Conservation (phyloP, 2,329 filamentous ascomycete species). For the Aspergillus sp. region DNA sequence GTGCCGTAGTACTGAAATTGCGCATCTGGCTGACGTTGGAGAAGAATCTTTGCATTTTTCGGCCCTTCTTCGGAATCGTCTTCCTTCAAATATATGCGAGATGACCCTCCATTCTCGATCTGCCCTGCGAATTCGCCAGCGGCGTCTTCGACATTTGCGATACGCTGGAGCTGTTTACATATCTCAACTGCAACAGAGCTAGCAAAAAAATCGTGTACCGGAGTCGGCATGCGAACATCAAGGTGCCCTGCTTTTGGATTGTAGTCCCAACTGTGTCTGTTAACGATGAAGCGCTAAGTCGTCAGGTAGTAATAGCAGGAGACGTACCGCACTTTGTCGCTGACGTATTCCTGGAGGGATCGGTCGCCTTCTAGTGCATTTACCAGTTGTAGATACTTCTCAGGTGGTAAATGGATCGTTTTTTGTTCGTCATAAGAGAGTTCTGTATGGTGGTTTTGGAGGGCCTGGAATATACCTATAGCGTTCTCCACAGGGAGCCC, state of each 20-base stretch:
- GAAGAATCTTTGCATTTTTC: too few species aligned
- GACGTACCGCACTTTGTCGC: slow-evolving; percentile 5
- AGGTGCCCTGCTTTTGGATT: neutral
- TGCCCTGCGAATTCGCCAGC: slow-evolving; percentile 2
- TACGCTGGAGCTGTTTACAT: slow-evolving; percentile 4
- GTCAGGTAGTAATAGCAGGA: neutral
- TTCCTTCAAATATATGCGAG: slow-evolving; percentile 1
- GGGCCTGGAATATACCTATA: neutral
- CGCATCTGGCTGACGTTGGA: too few species aligned
- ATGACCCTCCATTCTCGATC: slow-evolving; percentile 4
- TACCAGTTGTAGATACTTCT: neutral
- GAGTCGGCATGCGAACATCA: slow-evolving; percentile 6
- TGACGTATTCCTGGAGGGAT: neutral
- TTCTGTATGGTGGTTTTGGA: neutral
- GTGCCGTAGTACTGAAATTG: too few species aligned
- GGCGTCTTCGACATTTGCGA: neutral
- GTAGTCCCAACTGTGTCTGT: slow-evolving; percentile 2
- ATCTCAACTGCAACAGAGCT: slow-evolving; percentile 1
- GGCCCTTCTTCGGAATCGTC: neutral
- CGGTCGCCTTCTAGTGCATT: neutral
- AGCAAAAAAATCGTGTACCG: slow-evolving; percentile 7
- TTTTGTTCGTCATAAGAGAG: neutral
- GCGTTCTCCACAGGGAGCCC: neutral
- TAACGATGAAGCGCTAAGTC: neutral
- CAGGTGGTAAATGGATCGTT: neutral